Base-by-base conservation (phyloP, 2,329 filamentous ascomycete species). In the Fusarium napiforme region DNA sequence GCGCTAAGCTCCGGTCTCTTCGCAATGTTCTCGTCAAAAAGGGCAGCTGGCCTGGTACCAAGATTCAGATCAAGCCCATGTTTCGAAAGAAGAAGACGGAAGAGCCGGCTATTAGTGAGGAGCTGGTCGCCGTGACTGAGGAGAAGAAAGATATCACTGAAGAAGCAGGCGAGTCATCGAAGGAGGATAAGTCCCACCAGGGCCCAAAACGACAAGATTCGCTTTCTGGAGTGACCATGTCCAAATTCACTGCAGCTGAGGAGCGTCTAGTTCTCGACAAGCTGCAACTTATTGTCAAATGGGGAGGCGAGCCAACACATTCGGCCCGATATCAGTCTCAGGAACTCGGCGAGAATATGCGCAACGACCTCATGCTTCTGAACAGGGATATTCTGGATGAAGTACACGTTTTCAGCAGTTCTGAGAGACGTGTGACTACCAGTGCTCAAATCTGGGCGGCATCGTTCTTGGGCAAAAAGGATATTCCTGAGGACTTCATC, bases 11-110 rank as follows among this genome's bases (percentile, higher is more conserved):
- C n/a, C 92, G 90, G 73, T 87, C 94, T 46, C 87, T 99, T 56
- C 92, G 93, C 66, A 96, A 96, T 71, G 96, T 97, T 10, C 85
- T 99, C 11, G 91, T 94, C 46, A 97, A 96, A 83, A 99, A 99
- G 82, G 95, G 95, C 4, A 91, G 91, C 26, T 98, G 96, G 93
- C 92, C 95, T 8, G 96, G 96, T 1, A 99, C 96, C 3, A 99
- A 99, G 82, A 95, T 99, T 5, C 96, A 99, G 82, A 98, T 99
- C 81, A 99, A 99, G 82, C 96, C 96, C 15, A 97, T 99, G 95
- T 99, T 99, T 82, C 91, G 95, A 58, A 97, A 96, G 84, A 92
- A 94, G 78, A 94, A 91, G 78, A 89, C 91, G 6, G 89, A 93
- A 57, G 89, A 91, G 72, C 80, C 84, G 66, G 56, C 79, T 7